phyloP scores from a whole-genome alignment of 2,329 filamentous ascomycete species.

The Aspergillus luchuensis region DNA sequence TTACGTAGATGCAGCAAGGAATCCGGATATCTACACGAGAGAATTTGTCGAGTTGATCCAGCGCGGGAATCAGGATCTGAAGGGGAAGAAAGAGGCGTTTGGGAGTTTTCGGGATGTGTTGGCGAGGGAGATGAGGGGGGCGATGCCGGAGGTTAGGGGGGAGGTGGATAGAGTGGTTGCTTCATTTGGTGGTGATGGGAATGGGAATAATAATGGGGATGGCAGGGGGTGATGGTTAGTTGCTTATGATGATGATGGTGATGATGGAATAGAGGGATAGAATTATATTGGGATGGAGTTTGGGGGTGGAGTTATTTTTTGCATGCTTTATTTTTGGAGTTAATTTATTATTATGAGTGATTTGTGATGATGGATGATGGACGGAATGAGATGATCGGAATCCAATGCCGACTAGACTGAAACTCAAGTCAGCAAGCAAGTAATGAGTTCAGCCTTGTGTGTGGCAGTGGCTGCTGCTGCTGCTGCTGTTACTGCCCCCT shows the following conservation, averaged over 20 bases:
- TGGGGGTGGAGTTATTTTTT: constrained; percentile 15
- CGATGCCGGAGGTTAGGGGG: constrained; percentile 52
- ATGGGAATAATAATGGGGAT: background rate
- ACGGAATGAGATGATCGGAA: background rate
- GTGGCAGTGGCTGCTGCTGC: background rate
- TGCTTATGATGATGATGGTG: too few relatives aligned
- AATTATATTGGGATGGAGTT: background rate
- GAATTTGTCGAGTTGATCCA: constrained; percentile 67
- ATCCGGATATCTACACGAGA: constrained; percentile 67
- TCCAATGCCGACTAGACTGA: background rate
- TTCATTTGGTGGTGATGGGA: background rate
- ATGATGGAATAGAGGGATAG: background rate
- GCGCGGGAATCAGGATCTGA: constrained; percentile 63
- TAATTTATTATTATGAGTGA: background rate
- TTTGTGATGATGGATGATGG: background rate
- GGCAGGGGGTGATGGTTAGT: background rate
- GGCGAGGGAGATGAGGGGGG: constrained; percentile 59
- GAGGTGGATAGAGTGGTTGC: constrained; percentile 5
- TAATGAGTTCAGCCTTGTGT: background rate
- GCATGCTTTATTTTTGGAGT: background rate
- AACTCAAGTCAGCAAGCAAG: background rate
- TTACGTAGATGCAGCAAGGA: constrained; percentile 64
- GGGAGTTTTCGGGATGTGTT: constrained; percentile 60
- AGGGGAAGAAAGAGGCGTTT: constrained; percentile 63
- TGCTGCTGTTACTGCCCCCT: background rate